Base-by-base conservation (phyloP, 1,284 basidiomycete species). In the Pseudozyma thailandica region DNA sequence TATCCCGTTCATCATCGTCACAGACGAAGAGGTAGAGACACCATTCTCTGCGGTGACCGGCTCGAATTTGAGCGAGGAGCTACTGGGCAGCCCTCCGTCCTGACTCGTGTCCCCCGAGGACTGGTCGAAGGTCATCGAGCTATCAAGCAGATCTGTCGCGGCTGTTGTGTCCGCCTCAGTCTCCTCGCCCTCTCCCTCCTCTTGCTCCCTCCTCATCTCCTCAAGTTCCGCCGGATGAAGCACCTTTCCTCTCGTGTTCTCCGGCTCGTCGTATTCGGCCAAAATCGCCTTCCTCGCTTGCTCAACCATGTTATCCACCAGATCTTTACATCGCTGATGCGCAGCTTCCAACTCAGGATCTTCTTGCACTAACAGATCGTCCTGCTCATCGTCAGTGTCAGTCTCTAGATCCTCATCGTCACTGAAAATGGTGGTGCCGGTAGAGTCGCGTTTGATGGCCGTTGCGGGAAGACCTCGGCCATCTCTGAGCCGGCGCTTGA, bases 141-240 rank as follows among this genome's bases (percentile, higher is more conserved):
- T 27, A 1, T 56, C 57, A 28, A 52, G 25, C 5, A 44, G n/a
- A 21, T 69, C 50, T 7, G 54, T 58, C 1, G 54, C 51, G 13
- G 30, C 31, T 2, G 65, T 62, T 7, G 47, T 42, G 20, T 51
- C 62, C 5, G 51, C 57, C 13, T 41, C 47, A 0, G 35, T 55
- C 15, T 53, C 48, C 13, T 58, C 44, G 23, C 25, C 54, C 8
- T 64, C 45, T n/a, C 25, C 54, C 9, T 64, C 45, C 18, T 60
- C 69, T 26, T 39, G 16, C 52, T 63, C 57, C 18, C 69, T 43
- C 15, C 55, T 61, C 53, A 63, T 58, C 59, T 72, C 60, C 48
- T 70, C 68, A 15, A 78, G 23, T 46, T 80, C 79, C 3, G 64
- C 62, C 2, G 79, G 72, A 50, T 80, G 79, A 25, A 80, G 45